Conservation (phyloP, 371 early-diverging fungal genomes). For the Coemansia sp. region DNA sequence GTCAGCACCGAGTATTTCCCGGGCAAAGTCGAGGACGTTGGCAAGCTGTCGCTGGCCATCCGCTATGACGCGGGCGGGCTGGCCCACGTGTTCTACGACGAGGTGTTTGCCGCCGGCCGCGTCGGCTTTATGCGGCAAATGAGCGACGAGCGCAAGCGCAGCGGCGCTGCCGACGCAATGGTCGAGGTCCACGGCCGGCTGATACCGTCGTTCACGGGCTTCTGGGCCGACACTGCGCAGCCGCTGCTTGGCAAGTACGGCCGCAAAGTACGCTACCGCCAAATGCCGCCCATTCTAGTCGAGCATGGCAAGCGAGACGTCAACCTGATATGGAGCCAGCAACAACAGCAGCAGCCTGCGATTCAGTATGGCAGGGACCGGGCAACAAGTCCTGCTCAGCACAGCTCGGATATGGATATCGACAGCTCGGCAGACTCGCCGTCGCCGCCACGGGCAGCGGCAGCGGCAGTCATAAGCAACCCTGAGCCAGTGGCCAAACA, state of each 20-base stretch:
- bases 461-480: background rate
- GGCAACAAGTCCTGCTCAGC: slow-evolving; percentile 6
- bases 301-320: background rate
- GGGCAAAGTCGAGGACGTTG: slow-evolving; percentile 20
- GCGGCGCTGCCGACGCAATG: slow-evolving; percentile 11
- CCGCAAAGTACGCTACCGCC: slow-evolving; percentile 31
- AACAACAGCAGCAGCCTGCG: background rate
- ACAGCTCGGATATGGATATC: slow-evolving; percentile 27
- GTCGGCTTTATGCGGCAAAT: slow-evolving; percentile 39
- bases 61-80: slow-evolving; percentile 29
- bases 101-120: slow-evolving; percentile 42
- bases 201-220: slow-evolving; percentile 44
- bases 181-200: slow-evolving; percentile 18
- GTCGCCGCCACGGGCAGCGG: background rate
- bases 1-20: slow-evolving; percentile 48
- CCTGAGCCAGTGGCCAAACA: background rate
- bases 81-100: slow-evolving; percentile 45
- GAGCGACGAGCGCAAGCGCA: slow-evolving; percentile 27
- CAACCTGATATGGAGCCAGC: background rate
- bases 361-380: background rate
- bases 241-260: slow-evolving; percentile 32
- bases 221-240: slow-evolving; percentile 32
- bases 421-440: slow-evolving; percentile 15
- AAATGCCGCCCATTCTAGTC: slow-evolving; percentile 23
- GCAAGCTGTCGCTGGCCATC: slow-evolving; percentile 23